Evolutionary conservation across 1,284 basidiomycete genomes (phyloP).

Genomic region (Heterobasidion annosum): DNA sequence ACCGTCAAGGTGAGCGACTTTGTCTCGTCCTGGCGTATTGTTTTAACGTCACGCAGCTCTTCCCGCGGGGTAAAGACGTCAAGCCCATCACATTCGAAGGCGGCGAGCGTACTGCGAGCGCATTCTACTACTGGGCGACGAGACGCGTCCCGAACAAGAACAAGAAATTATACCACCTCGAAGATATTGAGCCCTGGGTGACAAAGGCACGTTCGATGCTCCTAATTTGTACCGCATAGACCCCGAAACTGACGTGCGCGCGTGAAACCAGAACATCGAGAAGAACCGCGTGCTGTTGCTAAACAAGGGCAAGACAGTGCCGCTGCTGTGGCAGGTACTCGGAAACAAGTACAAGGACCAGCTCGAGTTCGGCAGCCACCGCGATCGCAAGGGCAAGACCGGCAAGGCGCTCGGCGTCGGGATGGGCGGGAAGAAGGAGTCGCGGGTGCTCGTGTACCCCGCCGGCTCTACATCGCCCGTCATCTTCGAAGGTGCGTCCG

Average conservation of each 20-base stretch:
- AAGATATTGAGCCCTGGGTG: conserved; percentile 55
- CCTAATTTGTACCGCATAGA: neutral
- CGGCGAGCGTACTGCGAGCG: conserved; percentile 62
- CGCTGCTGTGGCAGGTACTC: conserved; percentile 80
- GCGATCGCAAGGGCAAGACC: conserved; percentile 55
- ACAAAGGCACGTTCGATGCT: conserved; percentile 35
- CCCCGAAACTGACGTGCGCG: neutral
- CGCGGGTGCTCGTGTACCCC: conserved; percentile 61
- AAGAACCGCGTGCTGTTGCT: conserved; percentile 65
- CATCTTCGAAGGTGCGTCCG: conserved; percentile 48
- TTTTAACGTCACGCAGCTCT: conserved; percentile 37
- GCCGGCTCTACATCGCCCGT: conserved; percentile 43
- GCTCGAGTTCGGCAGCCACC: conserved; percentile 60
- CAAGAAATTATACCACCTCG: conserved; percentile 53
- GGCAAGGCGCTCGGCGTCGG: conserved; percentile 49
- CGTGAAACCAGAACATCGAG: conserved; percentile 31
- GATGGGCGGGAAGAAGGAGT: conserved; percentile 39
- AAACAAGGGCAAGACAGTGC: conserved; percentile 71
- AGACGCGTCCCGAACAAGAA: conserved; percentile 62
- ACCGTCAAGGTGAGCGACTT: conserved; percentile 62
- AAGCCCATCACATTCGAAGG: conserved; percentile 65
- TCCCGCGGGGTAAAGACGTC: conserved; percentile 62
- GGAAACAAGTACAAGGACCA: conserved; percentile 65
- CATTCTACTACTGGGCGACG: conserved; percentile 73
- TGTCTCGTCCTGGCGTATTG: conserved; percentile 1